Base-by-base conservation (phyloP, 106 monocot species). In the Chionographis japonica region DNA sequence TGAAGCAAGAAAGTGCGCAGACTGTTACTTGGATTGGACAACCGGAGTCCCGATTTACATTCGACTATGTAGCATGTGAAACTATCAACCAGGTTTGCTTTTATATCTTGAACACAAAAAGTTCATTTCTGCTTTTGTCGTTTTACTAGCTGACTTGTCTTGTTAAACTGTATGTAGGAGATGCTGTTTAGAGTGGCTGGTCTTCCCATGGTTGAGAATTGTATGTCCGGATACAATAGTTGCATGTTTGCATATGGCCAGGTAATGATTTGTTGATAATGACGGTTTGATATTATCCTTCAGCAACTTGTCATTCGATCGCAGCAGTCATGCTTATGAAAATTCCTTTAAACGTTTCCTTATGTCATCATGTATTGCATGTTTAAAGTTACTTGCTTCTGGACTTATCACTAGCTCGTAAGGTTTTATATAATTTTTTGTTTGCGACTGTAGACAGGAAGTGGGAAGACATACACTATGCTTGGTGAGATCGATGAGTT, bases 171-270 rank as follows among this genome's bases (percentile, higher is more conserved):
- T 75, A 18, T 77, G 64, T 83, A 95, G 95, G 95, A 95, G 13
- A 76, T 79, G 73, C 81, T 95, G 40, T 95, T 95, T 68, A 72
- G 88, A 59, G 95, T 91, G 18, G 79, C 85, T 38, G 95, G 91
- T 38, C 65, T 91, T 66, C 95, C 95, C 15, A 89, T 95, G 86
- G 86, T 95, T 62, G 95, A 95, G 74, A 95, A 95, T 72, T 95
- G 95, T 60, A 84, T 95, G 73, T 91, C 95, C 58, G 95, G 95
- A 50, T 95, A 95, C 82, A 95, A 95, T 61, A 91, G 95, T 53
- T 95, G 95, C 63, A 81, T 95, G 65, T 95, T 95, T 84, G 95
- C 95, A 61, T 95, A 91, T 80, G 95, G 91, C 4, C 95, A 95
- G 86, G 95, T 95, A 75, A 17, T 37, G 54, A 13, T 63, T 35